phyloP scores from a whole-genome alignment of 371 early-diverging fungal genomes.

The Zopfochytrium polystomum region DNA sequence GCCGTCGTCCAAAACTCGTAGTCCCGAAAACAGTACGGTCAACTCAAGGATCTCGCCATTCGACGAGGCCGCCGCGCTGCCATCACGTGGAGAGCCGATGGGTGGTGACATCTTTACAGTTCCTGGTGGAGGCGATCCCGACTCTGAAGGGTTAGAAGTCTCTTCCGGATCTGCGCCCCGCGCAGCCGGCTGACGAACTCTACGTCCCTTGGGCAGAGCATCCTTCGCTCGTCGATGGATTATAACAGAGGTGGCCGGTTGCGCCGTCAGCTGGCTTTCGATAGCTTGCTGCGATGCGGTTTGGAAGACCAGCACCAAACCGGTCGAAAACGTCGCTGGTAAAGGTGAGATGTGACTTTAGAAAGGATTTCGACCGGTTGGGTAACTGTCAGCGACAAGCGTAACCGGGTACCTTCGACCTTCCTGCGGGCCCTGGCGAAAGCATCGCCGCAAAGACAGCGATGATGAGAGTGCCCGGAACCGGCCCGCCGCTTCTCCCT shows the following conservation, averaged over 20 bases:
- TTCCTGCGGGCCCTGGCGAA: not conserved
- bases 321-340: not conserved
- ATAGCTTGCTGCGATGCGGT: not conserved
- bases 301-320: conserved; percentile 1
- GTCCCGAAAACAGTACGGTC: not conserved
- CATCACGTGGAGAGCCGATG: too few species aligned
- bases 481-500: conserved; percentile 14
- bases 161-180: conserved; percentile 4
- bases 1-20: not conserved
- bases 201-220: not conserved
- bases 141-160: not conserved
- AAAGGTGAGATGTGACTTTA: not conserved
- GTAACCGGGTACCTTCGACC: conserved; percentile 9
- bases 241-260: not conserved
- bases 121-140: not conserved
- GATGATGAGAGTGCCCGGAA: conserved; percentile 23
- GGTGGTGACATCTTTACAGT: too few species aligned
- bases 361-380: not conserved
- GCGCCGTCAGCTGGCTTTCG: not conserved
- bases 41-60: conserved; percentile 1
- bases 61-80: too few species aligned
- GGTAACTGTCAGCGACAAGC: not conserved
- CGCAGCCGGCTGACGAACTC: not conserved
- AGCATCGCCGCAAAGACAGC: conserved; percentile 18
- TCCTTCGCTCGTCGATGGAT: not conserved